phyloP scores from a whole-genome alignment of 306 rosid genomes.

The Ceratonia siliqua region DNA sequence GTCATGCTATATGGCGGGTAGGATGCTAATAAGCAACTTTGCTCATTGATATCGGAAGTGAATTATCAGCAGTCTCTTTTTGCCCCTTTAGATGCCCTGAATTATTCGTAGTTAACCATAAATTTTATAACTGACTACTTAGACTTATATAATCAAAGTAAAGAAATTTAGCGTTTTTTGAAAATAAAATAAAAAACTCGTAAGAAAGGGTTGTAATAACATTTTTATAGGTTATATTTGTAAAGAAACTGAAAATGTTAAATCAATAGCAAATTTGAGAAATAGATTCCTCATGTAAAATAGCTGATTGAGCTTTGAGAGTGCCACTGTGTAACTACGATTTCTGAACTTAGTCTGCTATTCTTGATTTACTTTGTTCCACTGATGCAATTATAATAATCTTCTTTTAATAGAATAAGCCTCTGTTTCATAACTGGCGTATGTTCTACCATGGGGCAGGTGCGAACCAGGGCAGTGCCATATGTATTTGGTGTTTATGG shows the following conservation, averaged over 20 bases:
- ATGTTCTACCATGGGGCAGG: constrained; percentile 49
- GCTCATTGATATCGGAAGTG: neutral
- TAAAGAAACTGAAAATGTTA: neutral
- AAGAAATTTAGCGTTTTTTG: neutral
- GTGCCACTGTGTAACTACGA: neutral
- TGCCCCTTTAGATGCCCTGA: neutral
- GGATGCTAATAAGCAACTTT: neutral
- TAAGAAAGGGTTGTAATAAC: neutral
- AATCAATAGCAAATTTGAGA: neutral
- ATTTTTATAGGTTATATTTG: neutral
- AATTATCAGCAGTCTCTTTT: neutral
- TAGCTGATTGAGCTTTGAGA: neutral
- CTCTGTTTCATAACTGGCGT: constrained; percentile 14
- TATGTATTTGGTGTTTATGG: constrained; percentile 63
- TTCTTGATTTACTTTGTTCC: neutral
- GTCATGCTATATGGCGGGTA: neutral
- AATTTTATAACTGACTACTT: neutral
- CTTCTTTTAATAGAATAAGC: neutral
- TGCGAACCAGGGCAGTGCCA: constrained; percentile 42
- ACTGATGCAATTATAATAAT: neutral
- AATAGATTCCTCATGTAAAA: neutral
- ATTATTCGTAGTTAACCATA: neutral
- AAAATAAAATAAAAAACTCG: no score
- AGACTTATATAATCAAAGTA: neutral
- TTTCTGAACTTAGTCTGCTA: neutral